phyloP scores from a whole-genome alignment of 257 asterid genomes.

The Nemophila menziesii region DNA sequence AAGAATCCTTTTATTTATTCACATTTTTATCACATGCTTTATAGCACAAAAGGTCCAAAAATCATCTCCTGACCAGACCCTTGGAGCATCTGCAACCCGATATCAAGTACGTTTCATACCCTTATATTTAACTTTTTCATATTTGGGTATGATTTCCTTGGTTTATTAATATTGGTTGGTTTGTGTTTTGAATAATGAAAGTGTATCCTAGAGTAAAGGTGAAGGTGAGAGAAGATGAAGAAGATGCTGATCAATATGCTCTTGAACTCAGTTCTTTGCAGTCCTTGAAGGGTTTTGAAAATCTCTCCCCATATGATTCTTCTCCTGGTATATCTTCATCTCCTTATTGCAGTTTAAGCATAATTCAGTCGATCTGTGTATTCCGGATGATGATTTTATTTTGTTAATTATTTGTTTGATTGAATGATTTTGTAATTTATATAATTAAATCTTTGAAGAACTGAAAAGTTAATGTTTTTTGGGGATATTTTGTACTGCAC shows the following conservation, averaged over 20 bases:
- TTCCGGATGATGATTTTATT: background rate
- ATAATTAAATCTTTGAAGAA: too few relatives aligned
- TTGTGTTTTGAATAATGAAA: constrained; percentile 11
- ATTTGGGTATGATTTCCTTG: background rate
- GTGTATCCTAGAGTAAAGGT: constrained; percentile 94
- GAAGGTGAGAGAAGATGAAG: constrained; percentile 60
- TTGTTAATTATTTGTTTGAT: background rate
- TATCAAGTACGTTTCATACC: background rate
- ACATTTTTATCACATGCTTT: constrained; percentile 14
- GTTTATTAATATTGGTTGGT: constrained; percentile 23
- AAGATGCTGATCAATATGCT: constrained; percentile 57
- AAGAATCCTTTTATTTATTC: constrained; percentile 3
- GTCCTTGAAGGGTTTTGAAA: constrained; percentile 54
- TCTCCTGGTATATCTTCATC: constrained; percentile 37
- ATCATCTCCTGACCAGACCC: background rate
- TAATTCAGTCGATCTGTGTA: background rate
- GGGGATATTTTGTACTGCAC: background rate
- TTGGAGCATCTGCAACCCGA: background rate
- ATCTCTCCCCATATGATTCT: constrained; percentile 42
- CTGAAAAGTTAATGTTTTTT: background rate
- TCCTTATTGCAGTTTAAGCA: background rate
- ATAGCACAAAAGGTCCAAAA: background rate
- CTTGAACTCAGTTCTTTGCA: constrained; percentile 54
- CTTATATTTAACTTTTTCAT: background rate
- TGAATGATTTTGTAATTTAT: background rate